Evolutionary conservation across 2,329 filamentous ascomycete species (phyloP), one percentile per base, ranked within the genome.

Genomic region (Stenocarpella maydis): DNA sequence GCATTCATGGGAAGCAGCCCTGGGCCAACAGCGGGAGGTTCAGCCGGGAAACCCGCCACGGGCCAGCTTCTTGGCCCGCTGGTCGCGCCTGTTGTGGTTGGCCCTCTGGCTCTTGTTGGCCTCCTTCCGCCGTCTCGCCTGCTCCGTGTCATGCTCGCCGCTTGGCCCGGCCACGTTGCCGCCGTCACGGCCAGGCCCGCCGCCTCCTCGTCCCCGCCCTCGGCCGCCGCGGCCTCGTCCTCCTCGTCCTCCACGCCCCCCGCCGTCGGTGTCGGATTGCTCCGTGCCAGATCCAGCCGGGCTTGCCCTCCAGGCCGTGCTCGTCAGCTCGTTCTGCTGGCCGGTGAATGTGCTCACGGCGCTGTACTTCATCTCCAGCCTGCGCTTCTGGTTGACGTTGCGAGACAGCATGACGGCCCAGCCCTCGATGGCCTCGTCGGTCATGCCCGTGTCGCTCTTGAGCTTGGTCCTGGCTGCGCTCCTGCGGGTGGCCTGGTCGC

Each of bases 341-440:
- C 92, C 92, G 15, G 84, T 83, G 72, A 92, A 93, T 21, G 86
- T 43, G 43, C 52, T 71, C 17, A 31, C 69, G 28, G 71, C 83
- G 14, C 86, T 85, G 74, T 91, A 92, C 76, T 89, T 91, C 63
- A 86, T 86, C 79, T 97, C 93, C 52, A 98, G 81, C 68, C 87
- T 85, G 68, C 88, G 87, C 77, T 91, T 83, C 70, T 91, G 87
- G 74, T 88, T 87, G 1, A 92, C 87, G 74, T 95, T 91, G 39
- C 95, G 87, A 15, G 84, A 82, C 9, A 98, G 81, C 93, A 98
- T 97, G 60, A 97, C 82, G 0, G 88, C 93, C 95, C 95, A 99
- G 6, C 96, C 96, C 80, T 98, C 96, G 41, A 99, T 91, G 3
- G 92, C 90, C 80, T 98, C 95, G 74, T 98, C 95, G 0, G 94